Base-by-base conservation (phyloP, 768 basidiomycete species). In the Clitopilus hobsonii region DNA sequence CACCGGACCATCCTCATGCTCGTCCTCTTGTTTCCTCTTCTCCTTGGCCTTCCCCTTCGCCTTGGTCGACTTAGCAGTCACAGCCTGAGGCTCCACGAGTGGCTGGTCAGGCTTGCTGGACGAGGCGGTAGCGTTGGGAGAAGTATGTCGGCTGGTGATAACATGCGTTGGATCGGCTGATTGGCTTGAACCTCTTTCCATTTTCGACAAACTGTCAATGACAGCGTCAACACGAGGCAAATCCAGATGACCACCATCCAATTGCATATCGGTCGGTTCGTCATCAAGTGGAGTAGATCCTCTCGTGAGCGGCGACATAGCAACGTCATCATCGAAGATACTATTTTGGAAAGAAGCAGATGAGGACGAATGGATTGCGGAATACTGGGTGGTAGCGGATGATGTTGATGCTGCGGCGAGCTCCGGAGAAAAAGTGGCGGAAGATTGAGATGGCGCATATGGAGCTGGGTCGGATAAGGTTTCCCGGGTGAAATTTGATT, bases 1-100 rank as follows among this genome's bases (percentile, higher is more conserved):
- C 23, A 56, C 27, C n/a, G 54, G 60, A 22, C 48, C 61, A 18
- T 61, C 63, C 7, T 25, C 27, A 27, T 29, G 51, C 11, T 36
- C 58, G 16, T 52, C 38, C 20, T 59, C 53, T 28, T 61, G 56
- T 60, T 66, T 69, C 51, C 65, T 64, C 55, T 67, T 68, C 59
- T 60, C 62, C 58, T 65, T 65, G 3, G 6, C 20, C 38, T 53
- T 53, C 2, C 52, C 60, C 20, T 48, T 51, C 11, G 5, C 24
- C 2, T 28, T 13, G 27, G 18, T 47, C 13, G 1, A 20, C 6
- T 28, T 13, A 27, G 18, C 20, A 27, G 20, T 45, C 5, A 53
- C 32, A 1, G 27, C 27, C 51, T 7, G 11, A 18, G 30, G 14
- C 11, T 13, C 11, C n/a, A n/a, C n/a, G n/a, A n/a, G 7, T 25